These are phyloP conservation scores for Thelephora ganbajun DNA, from an alignment of 768 basidiomycete genomes.

Conservation along the genomic window DNA sequence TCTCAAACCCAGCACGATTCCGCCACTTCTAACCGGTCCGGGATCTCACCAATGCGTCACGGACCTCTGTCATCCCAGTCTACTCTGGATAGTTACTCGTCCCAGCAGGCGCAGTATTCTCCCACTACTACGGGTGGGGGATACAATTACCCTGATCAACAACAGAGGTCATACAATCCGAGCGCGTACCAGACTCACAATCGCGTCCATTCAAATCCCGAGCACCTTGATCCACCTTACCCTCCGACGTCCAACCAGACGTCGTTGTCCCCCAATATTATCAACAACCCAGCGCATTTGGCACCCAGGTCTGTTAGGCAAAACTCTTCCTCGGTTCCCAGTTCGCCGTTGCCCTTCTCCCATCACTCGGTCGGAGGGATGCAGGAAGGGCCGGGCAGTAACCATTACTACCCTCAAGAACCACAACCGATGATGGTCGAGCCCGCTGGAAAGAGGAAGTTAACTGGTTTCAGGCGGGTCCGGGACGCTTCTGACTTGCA, in stretches of 20 bases:
- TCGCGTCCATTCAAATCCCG: constrained; percentile 42
- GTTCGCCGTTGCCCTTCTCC: constrained; percentile 58
- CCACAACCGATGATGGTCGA: constrained; percentile 70
- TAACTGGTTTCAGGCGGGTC: constrained; percentile 68
- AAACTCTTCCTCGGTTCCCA: constrained; percentile 51
- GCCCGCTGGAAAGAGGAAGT: constrained; percentile 44
- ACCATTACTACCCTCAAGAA: constrained; percentile 39
- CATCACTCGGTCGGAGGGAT: constrained; percentile 21
- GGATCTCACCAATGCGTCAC: constrained; percentile 49
- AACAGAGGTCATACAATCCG: constrained; percentile 24
- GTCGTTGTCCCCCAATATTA: too few relatives aligned
- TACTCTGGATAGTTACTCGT: constrained; percentile 56
- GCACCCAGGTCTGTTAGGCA: constrained; percentile 32
- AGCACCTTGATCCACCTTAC: constrained; percentile 39
- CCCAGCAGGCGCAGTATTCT: constrained; percentile 54
- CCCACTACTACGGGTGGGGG: constrained; percentile 27
- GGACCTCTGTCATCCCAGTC: constrained; percentile 32
- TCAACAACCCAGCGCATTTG: constrained; percentile 29
- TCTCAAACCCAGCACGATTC: constrained; percentile 40
- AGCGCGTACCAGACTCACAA: constrained; percentile 39
- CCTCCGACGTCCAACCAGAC: constrained; percentile 23
- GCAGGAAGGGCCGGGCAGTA: constrained; percentile 27
- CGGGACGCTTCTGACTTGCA: constrained; percentile 65
- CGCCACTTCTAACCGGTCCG: constrained; percentile 29
- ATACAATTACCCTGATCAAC: constrained; percentile 30